Percentiles rank a stretch among this genome's conserved stretches.
Conservation (phyloP, 2,329 filamentous ascomycete species). For the Monilinia laxa region DNA sequence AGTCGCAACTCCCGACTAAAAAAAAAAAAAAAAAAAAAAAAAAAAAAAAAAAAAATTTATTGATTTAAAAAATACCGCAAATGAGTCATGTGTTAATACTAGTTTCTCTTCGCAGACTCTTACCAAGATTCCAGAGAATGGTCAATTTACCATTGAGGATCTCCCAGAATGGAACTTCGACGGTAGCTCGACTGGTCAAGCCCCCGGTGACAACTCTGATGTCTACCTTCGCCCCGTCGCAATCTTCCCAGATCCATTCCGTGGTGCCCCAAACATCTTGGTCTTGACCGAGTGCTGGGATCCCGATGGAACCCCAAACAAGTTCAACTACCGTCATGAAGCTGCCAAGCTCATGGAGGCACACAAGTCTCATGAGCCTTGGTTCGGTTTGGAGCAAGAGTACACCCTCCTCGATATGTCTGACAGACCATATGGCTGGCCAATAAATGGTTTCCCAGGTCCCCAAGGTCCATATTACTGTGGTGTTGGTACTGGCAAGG, state of each 20-base stretch:
- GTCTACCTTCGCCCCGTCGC: constrained; percentile 92
- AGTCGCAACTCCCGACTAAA: constrained; percentile 5
- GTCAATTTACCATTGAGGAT: constrained; percentile 52
- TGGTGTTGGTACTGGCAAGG: constrained; percentile 95
- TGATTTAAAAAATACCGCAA: constrained; percentile 26
- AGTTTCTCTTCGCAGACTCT: constrained; percentile 54
- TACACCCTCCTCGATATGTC: constrained; percentile 88
- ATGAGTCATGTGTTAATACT: constrained; percentile 11
- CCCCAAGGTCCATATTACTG: constrained; percentile 95
- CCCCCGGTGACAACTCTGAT: constrained; percentile 92
- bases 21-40: not conserved
- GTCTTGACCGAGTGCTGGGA: constrained; percentile 96
- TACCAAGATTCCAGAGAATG: constrained; percentile 52
- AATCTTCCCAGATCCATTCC: constrained; percentile 90
- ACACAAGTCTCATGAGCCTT: constrained; percentile 79
- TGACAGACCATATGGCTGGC: constrained; percentile 92
- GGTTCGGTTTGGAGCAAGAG: constrained; percentile 98
- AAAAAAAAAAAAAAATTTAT: too few relatives aligned
- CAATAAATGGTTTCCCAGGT: constrained; percentile 73
- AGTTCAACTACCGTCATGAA: constrained; percentile 97
- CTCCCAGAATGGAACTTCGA: constrained; percentile 81
- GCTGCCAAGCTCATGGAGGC: constrained; percentile 85
- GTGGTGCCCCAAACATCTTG: constrained; percentile 84
- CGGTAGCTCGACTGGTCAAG: constrained; percentile 89
- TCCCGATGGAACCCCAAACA: constrained; percentile 91